These are phyloP conservation scores for Bacterosira constricta DNA, from an alignment of 108 stramenopile species.

Conservation along the genomic window DNA sequence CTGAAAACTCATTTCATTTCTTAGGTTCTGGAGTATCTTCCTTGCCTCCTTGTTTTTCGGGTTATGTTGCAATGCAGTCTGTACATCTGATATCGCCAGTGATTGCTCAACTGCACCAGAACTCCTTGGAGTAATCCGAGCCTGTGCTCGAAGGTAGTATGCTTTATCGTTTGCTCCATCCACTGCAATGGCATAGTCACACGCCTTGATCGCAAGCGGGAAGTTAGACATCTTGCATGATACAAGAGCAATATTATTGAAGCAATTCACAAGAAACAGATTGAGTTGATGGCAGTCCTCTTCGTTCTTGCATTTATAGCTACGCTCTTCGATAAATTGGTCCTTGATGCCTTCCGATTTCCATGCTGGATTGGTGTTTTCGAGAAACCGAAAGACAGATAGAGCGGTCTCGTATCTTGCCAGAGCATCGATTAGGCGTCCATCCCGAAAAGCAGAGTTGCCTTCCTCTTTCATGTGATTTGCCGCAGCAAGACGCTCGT, in stretches of 20 bases:
- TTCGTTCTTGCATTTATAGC: slow-evolving; percentile 14
- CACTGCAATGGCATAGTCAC: slow-evolving; percentile 39
- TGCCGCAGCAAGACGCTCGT: slow-evolving; percentile 34
- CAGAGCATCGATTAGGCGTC: slow-evolving; percentile 30
- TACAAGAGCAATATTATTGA: slow-evolving; percentile 46
- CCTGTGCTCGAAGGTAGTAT: slow-evolving; percentile 33
- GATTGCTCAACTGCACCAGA: slow-evolving; percentile 38
- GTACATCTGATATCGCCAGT: slow-evolving; percentile 41
- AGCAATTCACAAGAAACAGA: slow-evolving; percentile 27
- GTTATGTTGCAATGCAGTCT: slow-evolving; percentile 17
- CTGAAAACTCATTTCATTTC: slow-evolving; percentile 10
- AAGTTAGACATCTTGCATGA: slow-evolving; percentile 28
- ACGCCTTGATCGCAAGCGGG: slow-evolving; percentile 33
- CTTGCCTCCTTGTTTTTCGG: slow-evolving; percentile 30
- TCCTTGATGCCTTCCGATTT: slow-evolving; percentile 49
- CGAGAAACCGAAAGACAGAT: slow-evolving; percentile 37
- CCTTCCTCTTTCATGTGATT: slow-evolving; percentile 42
- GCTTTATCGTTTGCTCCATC: slow-evolving; percentile 42
- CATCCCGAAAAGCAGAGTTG: slow-evolving; percentile 32
- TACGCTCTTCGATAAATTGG: slow-evolving; percentile 28
- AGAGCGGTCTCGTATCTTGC: slow-evolving; percentile 42
- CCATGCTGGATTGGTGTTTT: slow-evolving; percentile 38
- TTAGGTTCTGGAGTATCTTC: slow-evolving; percentile 8
- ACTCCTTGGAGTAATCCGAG: slow-evolving; percentile 39
- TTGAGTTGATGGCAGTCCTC: slow-evolving; percentile 21